phyloP scores from a whole-genome alignment of 2,329 filamentous ascomycete species.

The Didymella lethalis region DNA sequence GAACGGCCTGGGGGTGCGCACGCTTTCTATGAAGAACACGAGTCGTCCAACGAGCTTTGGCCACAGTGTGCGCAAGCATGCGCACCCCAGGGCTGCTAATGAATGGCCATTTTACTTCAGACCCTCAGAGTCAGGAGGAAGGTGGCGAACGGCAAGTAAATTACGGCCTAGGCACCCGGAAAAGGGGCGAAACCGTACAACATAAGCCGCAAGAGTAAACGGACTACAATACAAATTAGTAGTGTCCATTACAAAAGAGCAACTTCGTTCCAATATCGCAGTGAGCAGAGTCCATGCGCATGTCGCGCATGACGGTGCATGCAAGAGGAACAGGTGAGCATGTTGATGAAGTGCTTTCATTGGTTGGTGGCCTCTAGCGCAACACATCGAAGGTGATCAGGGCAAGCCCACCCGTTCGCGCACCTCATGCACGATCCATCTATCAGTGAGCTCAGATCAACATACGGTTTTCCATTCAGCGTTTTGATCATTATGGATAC shows the following conservation, averaged over 20 bases:
- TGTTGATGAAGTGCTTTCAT: neutral
- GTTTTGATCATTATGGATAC: neutral
- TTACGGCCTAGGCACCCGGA: slow-evolving; percentile 20
- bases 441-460: neutral
- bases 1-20: slow-evolving; percentile 14
- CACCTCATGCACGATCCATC: slow-evolving; percentile 8
- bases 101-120: slow-evolving; percentile 14
- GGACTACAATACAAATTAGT: neutral
- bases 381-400: slow-evolving; percentile 5
- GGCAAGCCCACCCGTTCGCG: slow-evolving; percentile 15
- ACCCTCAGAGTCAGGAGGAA: slow-evolving; percentile 15
- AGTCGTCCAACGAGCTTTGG: slow-evolving; percentile 16
- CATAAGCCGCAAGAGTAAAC: neutral
- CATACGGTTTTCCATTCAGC: neutral
- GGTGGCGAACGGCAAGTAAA: slow-evolving; percentile 22
- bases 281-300: slow-evolving; percentile 6
- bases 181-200: slow-evolving; percentile 22
- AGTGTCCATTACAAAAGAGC: neutral
- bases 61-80: slow-evolving; percentile 17
- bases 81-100: slow-evolving; percentile 15
- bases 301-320: slow-evolving; percentile 11
- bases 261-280: neutral
- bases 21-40: slow-evolving; percentile 17
- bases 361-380: neutral
- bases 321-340: slow-evolving; percentile 1